Evolutionary conservation across 1,139 yeast genomes (phyloP).

Genomic region (Scheffersomyces segobiensis): DNA sequence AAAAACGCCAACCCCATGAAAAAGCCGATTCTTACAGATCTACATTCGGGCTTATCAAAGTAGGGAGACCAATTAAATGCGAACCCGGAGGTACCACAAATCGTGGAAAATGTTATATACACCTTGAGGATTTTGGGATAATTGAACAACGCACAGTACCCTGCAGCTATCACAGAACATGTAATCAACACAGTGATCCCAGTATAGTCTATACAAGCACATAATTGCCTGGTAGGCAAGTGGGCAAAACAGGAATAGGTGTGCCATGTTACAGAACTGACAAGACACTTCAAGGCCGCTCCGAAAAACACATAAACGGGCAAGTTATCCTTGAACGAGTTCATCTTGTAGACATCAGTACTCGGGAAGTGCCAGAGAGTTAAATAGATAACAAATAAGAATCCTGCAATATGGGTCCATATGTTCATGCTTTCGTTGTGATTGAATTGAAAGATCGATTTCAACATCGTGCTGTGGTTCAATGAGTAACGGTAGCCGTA

Average conservation of each 20-base stretch:
- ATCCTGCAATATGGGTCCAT: conserved; percentile 87
- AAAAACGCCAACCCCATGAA: conserved; percentile 77
- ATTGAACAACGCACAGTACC: conserved; percentile 73
- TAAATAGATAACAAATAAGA: conserved; percentile 56
- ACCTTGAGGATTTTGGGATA: conserved; percentile 49
- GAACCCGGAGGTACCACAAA: conserved; percentile 73
- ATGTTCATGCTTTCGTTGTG: conserved; percentile 93
- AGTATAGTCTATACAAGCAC: conserved; percentile 93
- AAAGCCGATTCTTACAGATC: conserved; percentile 78
- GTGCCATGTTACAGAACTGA: conserved; percentile 87
- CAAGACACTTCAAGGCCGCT: conserved; percentile 75
- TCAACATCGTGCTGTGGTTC: conserved; percentile 58
- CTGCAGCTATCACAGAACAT: conserved; percentile 86
- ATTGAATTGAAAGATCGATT: conserved; percentile 53
- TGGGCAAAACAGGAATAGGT: conserved; percentile 81
- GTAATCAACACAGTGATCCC: conserved; percentile 91
- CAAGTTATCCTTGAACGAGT: conserved; percentile 47
- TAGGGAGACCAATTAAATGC: conserved; percentile 86
- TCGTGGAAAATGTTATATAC: conserved; percentile 61
- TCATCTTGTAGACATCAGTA: conserved; percentile 41
- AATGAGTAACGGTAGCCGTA: conserved; percentile 83
- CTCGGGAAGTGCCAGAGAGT: conserved; percentile 63
- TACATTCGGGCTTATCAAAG: conserved; percentile 84
- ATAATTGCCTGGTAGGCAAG: conserved; percentile 61
- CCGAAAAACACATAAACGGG: conserved; percentile 64